These are phyloP conservation scores for Cyclocybe cylindracea DNA, from an alignment of 768 basidiomycete species.

Conservation along the genomic window DNA sequence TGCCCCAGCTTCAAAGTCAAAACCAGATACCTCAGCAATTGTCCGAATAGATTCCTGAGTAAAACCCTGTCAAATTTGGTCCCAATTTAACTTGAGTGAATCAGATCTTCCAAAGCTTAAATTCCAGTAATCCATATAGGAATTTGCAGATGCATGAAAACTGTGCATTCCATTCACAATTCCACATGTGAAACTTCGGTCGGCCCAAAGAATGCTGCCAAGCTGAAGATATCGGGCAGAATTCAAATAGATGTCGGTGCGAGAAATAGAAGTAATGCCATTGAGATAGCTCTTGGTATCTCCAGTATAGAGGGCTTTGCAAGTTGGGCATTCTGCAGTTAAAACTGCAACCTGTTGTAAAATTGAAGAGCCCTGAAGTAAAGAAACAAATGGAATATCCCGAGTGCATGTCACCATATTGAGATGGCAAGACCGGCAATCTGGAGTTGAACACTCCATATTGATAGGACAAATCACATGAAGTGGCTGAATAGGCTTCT, in stretches of 20 bases:
- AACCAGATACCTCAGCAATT: neutral
- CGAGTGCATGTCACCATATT: neutral
- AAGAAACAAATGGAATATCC: slow-evolving; percentile 1
- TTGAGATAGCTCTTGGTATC: neutral
- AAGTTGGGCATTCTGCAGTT: neutral
- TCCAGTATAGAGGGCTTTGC: slow-evolving; percentile 2
- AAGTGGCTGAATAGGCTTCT: too few species aligned
- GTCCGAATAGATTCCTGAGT: slow-evolving; percentile 10
- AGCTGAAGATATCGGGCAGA: slow-evolving; percentile 12
- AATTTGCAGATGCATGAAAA: slow-evolving; percentile 20
- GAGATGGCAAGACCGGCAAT: too few species aligned
- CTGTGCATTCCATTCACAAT: slow-evolving; percentile 21
- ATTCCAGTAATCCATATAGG: slow-evolving; percentile 20
- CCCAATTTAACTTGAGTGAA: neutral
- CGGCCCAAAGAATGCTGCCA: slow-evolving; percentile 13
- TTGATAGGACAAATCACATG: too few species aligned
- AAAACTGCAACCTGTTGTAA: neutral
- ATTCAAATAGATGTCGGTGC: slow-evolving; percentile 1
- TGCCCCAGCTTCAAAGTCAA: neutral
- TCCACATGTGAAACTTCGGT: slow-evolving; percentile 12
- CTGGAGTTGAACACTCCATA: too few species aligned
- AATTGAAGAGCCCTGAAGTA: slow-evolving; percentile 3
- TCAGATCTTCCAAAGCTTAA: slow-evolving; percentile 3
- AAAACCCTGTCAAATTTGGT: slow-evolving; percentile 8
- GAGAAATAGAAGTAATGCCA: neutral